Base-by-base conservation (phyloP, 441 rosid species). In the Erodium moschatum region DNA sequence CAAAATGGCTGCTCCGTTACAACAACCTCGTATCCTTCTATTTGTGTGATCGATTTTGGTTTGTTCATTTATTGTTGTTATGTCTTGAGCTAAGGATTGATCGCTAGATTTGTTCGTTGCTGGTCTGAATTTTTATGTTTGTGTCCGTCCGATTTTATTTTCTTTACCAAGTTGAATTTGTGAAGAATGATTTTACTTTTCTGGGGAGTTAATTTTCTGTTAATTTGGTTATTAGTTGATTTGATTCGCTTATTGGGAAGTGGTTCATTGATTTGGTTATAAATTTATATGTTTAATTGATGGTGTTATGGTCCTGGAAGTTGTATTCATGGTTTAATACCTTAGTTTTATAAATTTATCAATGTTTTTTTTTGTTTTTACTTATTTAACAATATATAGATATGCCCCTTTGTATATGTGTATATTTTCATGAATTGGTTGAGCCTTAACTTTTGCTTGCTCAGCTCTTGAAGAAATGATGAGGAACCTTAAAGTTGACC, bases 401-500 rank as follows among this genome's bases (percentile, higher is more conserved):
- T 2, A 7, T 46, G 46, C 4, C 52, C 35, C 19, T 67, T 20
- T 13, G 54, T 13, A 50, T 18, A 58, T 16, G 9, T 21, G 10
- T 73, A 0, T 7, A 18, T 20, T 20, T 48, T 73, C 12, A 38
- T 62, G 62, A 11, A 4, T 46, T 46, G 52, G n/a, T 11, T 10
- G 52, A 12, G 52, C n/a, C 52, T 46, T 46, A 13, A 46, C 52
- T 46, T 11, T 11, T 48, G 40, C 16, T 75, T 70, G 76, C 54
- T 63, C 78, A 82, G 86, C 73, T 20, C n/a, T 52, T 50, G 79
- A 81, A 76, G 69, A 77, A 66, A 77, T 79, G 82, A 82, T 69
- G 82, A 76, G 73, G 77, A 77, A 69, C 67, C 79, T 75, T 58
- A 75, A 75, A 67, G 76, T 78, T 5, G 82, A 85, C 70, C 67